Conservation (phyloP, 2,329 filamentous ascomycete species). For the Didymella segeticola region DNA sequence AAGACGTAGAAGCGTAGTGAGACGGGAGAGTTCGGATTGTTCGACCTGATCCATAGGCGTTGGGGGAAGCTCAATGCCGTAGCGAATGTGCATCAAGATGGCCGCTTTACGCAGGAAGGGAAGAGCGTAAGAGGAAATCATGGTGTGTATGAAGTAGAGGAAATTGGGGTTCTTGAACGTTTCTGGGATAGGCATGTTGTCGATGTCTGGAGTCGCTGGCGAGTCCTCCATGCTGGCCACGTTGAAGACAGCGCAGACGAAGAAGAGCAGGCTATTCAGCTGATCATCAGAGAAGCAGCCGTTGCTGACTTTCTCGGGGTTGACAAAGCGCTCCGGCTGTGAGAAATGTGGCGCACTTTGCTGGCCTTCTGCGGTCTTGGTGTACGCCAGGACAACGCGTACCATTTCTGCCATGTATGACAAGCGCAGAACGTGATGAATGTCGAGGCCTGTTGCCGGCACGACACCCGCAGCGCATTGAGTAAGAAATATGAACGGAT, state of each 20-base stretch:
- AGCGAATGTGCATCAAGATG: slow-evolving; percentile 85
- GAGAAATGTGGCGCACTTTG: slow-evolving; percentile 15
- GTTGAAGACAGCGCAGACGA: slow-evolving; percentile 43
- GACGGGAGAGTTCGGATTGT: slow-evolving; percentile 79
- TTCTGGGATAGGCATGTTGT: slow-evolving; percentile 32
- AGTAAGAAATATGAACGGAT: slow-evolving; percentile 81
- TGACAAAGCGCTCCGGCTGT: slow-evolving; percentile 34
- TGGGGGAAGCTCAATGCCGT: slow-evolving; percentile 84
- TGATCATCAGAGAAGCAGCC: slow-evolving; percentile 34
- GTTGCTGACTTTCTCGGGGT: slow-evolving; percentile 32
- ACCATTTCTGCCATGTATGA: slow-evolving; percentile 93
- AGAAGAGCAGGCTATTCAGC: slow-evolving; percentile 39
- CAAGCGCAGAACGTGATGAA: slow-evolving; percentile 79
- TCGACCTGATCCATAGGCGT: slow-evolving; percentile 63
- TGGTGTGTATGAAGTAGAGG: slow-evolving; percentile 45
- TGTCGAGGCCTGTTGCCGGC: slow-evolving; percentile 72
- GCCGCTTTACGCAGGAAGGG: slow-evolving; percentile 85
- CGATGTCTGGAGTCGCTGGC: slow-evolving; percentile 31
- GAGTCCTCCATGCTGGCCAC: slow-evolving; percentile 33
- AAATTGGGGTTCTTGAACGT: slow-evolving; percentile 40
- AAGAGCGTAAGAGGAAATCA: slow-evolving; percentile 82
- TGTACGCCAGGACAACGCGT: slow-evolving; percentile 72
- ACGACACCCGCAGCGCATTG: slow-evolving; percentile 76
- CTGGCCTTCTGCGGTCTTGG: slow-evolving; percentile 18
- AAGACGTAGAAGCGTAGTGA: slow-evolving; percentile 76